These are phyloP conservation scores for Stropharia rugosoannulata DNA, from an alignment of 768 basidiomycete species.

Conservation along the genomic window DNA sequence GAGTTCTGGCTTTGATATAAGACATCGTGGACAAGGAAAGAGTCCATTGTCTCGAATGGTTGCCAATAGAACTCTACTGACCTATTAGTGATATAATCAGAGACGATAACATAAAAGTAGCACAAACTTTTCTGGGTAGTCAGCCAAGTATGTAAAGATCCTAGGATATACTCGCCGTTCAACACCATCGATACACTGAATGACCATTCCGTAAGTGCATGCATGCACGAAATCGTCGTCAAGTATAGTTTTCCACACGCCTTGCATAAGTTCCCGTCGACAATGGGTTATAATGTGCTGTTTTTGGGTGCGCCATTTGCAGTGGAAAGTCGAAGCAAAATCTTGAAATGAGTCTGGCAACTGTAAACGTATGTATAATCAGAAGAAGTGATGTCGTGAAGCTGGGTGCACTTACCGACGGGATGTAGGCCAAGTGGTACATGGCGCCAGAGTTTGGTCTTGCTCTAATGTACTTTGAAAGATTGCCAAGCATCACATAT, in stretches of 20 bases:
- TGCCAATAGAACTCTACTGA: conserved; percentile 26
- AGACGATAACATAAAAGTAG: neutral
- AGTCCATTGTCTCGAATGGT: conserved; percentile 35
- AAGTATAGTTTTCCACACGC: too few species aligned
- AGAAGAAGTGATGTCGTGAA: neutral
- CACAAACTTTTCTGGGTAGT: conserved; percentile 41
- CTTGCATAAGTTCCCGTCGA: too few species aligned
- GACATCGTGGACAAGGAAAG: conserved; percentile 36
- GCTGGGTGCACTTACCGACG: conserved; percentile 24
- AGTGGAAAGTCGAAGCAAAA: neutral
- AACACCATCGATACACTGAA: conserved; percentile 29
- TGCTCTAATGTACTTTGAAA: conserved; percentile 36
- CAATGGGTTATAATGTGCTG: too few species aligned
- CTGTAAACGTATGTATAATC: conserved; percentile 9
- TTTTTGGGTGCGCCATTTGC: too few species aligned
- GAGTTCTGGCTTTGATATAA: too few species aligned
- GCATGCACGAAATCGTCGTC: too few species aligned
- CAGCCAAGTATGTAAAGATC: conserved; percentile 34
- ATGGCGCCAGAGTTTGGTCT: conserved; percentile 27
- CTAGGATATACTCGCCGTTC: conserved; percentile 27
- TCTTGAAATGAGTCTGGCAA: conserved; percentile 29
- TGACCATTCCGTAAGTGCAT: conserved; percentile 30
- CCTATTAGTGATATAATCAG: neutral
- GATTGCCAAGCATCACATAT: conserved; percentile 37
- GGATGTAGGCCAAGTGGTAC: conserved; percentile 44